Percentiles rank a stretch among this genome's conserved stretches.
phyloP scores from a whole-genome alignment of 768 basidiomycete genomes.

The Lentinula sp. region DNA sequence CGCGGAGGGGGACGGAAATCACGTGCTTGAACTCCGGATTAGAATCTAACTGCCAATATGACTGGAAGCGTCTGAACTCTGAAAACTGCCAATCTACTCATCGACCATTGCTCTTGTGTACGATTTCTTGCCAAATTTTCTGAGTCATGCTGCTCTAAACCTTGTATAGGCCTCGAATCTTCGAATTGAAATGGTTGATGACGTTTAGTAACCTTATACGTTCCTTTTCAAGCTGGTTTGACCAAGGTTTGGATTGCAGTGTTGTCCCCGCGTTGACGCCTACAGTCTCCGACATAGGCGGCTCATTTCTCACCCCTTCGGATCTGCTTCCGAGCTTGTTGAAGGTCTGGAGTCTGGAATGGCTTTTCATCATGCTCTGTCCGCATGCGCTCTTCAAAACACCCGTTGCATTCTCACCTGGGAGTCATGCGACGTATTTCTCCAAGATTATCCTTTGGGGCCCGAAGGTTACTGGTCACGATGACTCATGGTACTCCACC shows the following conservation, averaged over 20 bases:
- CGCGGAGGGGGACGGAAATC: too few relatives aligned
- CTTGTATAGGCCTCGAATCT: too few relatives aligned
- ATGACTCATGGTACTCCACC: neutral
- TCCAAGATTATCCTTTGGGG: neutral
- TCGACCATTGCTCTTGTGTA: too few relatives aligned
- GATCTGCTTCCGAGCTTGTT: neutral
- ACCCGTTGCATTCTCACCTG: neutral
- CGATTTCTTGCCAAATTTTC: neutral
- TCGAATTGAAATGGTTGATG: too few relatives aligned
- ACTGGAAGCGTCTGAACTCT: too few relatives aligned
- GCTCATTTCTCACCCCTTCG: neutral
- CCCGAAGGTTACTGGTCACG: neutral
- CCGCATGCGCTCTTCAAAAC: neutral
- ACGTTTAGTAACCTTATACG: too few relatives aligned
- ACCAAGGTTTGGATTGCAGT: too few relatives aligned
- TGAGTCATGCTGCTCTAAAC: too few relatives aligned
- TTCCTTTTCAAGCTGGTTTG: too few relatives aligned
- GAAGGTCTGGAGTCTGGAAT: neutral
- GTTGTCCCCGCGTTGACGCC: neutral
- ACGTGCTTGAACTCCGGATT: too few relatives aligned
- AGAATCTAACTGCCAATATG: too few relatives aligned
- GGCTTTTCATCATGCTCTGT: neutral
- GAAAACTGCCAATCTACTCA: too few relatives aligned
- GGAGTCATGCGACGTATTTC: neutral
- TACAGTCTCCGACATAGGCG: neutral